Evolutionary conservation across 768 basidiomycete species (phyloP).

Genomic region (Cystobasidium ongulense): DNA sequence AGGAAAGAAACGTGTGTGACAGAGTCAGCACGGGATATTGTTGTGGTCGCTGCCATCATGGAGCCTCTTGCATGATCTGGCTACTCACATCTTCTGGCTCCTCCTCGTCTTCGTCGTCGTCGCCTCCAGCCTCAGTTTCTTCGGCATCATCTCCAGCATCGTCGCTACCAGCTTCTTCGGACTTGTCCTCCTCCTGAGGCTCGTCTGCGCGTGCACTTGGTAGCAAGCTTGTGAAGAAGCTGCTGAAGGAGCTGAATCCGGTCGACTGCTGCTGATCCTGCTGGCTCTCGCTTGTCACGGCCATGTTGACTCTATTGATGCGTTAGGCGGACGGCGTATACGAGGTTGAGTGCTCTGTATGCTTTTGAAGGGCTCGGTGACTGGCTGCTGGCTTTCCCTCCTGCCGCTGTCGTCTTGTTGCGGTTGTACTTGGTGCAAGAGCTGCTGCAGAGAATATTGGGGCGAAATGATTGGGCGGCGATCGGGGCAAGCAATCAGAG

Average conservation of each 20-base stretch:
- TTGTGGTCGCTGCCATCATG: neutral
- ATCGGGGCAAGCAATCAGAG: neutral
- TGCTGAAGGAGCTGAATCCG: constrained; percentile 13
- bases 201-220: constrained; percentile 24
- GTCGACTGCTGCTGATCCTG: constrained; percentile 6
- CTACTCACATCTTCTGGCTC: constrained; percentile 29
- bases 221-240: constrained; percentile 20
- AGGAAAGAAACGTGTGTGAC: neutral
- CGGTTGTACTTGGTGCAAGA: neutral
- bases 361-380: neutral
- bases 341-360: neutral
- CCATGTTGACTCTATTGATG: neutral
- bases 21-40: neutral
- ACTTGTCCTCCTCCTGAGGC: constrained; percentile 18
- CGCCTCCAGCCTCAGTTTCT: constrained; percentile 9
- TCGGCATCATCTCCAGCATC: constrained; percentile 3
- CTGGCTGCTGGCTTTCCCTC: neutral
- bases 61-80: neutral
- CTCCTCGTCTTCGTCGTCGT: constrained; percentile 30
- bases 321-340: neutral
- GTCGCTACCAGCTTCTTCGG: neutral
- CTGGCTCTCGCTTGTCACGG: neutral
- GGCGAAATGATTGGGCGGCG: neutral
- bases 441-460: neutral
- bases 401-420: neutral